phyloP scores from a whole-genome alignment of 2,329 filamentous ascomycete species.

The Tolypocladium guangdongense region DNA sequence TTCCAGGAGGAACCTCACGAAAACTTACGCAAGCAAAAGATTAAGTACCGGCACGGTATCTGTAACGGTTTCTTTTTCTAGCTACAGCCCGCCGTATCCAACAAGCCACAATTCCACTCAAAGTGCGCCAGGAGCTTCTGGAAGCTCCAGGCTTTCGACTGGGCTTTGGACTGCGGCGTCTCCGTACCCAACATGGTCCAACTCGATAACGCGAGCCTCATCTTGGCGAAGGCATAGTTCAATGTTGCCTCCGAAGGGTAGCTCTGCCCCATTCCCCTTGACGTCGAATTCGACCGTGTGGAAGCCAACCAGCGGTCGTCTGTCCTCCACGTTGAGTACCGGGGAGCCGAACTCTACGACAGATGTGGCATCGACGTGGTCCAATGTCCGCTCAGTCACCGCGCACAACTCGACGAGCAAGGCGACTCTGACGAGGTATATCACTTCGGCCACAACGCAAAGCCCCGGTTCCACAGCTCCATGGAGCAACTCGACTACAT shows the following conservation, averaged over 20 bases:
- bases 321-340: not conserved
- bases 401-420: not conserved
- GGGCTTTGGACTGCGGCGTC: not conserved
- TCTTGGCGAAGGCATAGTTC: not conserved
- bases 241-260: not conserved
- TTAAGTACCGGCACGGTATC: not conserved
- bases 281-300: not conserved
- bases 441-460: not conserved
- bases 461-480: not conserved
- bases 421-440: not conserved
- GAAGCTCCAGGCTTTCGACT: not conserved
- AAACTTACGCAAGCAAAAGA: not conserved
- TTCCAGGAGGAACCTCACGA: not conserved
- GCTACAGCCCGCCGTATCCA: not conserved
- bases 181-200: not conserved
- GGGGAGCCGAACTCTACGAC: not conserved
- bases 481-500: not conserved
- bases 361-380: not conserved
- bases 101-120: not conserved
- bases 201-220: not conserved
- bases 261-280: not conserved
- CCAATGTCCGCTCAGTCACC: not conserved
- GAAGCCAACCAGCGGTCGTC: not conserved
- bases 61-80: not conserved
- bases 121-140: no score